These are phyloP conservation scores for Erysimum pusillum DNA, from an alignment of 441 rosid genomes.

Conservation along the genomic window DNA sequence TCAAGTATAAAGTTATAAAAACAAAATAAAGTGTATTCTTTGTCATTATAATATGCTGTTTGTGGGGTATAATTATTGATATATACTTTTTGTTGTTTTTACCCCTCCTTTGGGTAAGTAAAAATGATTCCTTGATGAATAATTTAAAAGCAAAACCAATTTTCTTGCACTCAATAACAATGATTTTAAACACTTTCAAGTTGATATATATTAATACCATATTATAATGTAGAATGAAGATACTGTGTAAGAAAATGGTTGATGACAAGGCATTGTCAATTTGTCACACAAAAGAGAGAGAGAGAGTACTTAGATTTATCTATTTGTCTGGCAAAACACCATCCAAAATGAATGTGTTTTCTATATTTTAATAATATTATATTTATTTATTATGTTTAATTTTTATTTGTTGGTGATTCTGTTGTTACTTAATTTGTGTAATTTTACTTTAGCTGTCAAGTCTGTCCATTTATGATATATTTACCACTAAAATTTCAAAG, in stretches of 20 bases:
- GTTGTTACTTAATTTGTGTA: slow-evolving; percentile 49
- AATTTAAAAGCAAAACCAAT: slow-evolving; percentile 40
- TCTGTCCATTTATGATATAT: slow-evolving; percentile 44
- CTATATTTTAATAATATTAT: background rate
- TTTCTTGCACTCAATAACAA: slow-evolving; percentile 29
- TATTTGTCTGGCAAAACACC: slow-evolving; percentile 40
- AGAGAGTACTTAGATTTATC: slow-evolving; percentile 37
- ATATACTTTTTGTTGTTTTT: slow-evolving; percentile 38
- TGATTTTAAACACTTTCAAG: slow-evolving; percentile 16
- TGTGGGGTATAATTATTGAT: slow-evolving; percentile 49
- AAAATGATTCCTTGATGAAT: slow-evolving; percentile 41
- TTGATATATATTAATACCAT: slow-evolving; percentile 8
- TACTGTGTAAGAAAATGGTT: slow-evolving; percentile 42
- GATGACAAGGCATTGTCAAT: slow-evolving; percentile 39
- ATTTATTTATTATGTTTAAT: background rate
- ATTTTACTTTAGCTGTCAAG: slow-evolving; percentile 48
- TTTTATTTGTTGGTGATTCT: slow-evolving; percentile 29
- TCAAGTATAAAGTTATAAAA: slow-evolving; percentile 23
- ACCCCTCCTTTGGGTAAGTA: slow-evolving; percentile 29
- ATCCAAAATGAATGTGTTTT: slow-evolving; percentile 37
- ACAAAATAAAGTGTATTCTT: slow-evolving; percentile 45
- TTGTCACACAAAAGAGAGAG: slow-evolving; percentile 20
- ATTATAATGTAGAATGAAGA: background rate
- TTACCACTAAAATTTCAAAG: slow-evolving; percentile 40
- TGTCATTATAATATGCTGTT: slow-evolving; percentile 36